phyloP scores from a whole-genome alignment of 2,329 filamentous ascomycete species.

The Colletotrichum endophyticum region DNA sequence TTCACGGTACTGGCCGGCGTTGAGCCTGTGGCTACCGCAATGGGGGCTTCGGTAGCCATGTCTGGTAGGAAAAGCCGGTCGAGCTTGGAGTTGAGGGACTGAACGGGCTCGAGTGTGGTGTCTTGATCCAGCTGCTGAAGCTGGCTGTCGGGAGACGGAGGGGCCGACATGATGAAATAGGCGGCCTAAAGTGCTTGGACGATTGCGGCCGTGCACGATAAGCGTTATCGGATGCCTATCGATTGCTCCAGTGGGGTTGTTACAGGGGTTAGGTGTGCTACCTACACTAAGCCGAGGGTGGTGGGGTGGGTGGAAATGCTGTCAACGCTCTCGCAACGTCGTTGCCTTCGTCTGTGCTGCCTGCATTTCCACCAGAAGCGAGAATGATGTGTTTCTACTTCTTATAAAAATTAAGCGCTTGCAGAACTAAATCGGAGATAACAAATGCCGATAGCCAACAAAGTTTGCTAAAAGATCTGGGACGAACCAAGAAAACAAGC shows the following conservation, averaged over 20 bases:
- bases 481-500: not conserved
- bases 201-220: not conserved
- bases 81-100: not conserved
- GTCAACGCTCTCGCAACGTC: not conserved
- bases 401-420: not conserved
- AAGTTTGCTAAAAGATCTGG: not conserved
- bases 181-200: not conserved
- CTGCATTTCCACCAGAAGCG: not conserved
- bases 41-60: conserved; percentile 1
- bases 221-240: not conserved
- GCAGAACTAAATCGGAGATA: not conserved
- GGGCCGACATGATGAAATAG: not conserved
- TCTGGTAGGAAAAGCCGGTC: not conserved
- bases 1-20: not conserved
- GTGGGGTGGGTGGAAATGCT: not conserved
- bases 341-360: not conserved
- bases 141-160: not conserved
- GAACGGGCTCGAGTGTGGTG: not conserved
- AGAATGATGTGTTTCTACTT: not conserved
- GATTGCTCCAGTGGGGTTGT: not conserved
- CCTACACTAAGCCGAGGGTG: not conserved
- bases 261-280: not conserved
- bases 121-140: not conserved
- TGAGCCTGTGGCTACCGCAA: not conserved
- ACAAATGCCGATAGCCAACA: not conserved